Evolutionary conservation across 2,329 filamentous ascomycete species (phyloP).

Genomic region (Falciphora oryzae): DNA sequence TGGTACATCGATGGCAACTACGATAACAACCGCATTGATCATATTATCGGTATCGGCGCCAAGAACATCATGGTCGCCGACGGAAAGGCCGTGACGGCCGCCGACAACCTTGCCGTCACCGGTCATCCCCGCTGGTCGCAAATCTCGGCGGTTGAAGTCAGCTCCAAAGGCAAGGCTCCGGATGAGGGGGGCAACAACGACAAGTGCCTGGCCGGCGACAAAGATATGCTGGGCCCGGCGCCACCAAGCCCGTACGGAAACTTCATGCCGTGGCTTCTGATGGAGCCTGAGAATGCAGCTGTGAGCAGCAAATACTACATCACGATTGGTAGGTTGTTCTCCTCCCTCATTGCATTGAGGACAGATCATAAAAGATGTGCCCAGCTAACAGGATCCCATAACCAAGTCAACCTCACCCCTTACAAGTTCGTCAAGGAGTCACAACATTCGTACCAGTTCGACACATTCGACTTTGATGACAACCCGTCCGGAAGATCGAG

Average conservation of each 20-base stretch:
- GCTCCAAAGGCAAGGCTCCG: slow-evolving; percentile 7
- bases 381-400: neutral
- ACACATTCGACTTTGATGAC: neutral
- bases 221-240: neutral
- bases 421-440: neutral
- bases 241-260: neutral
- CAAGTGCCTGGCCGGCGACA: neutral
- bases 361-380: no score
- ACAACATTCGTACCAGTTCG: neutral
- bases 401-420: neutral
- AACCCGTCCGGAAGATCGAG: neutral
- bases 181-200: no score
- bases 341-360: neutral
- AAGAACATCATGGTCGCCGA: slow-evolving; percentile 23
- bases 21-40: slow-evolving; percentile 18
- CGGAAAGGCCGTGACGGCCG: slow-evolving; percentile 20
- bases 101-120: slow-evolving; percentile 23
- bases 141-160: slow-evolving; percentile 19
- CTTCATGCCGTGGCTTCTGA: neutral
- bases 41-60: slow-evolving; percentile 26
- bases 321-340: neutral
- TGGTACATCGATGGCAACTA: slow-evolving; percentile 18
- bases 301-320: neutral
- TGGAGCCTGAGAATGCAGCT: neutral
- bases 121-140: slow-evolving; percentile 26